Conservation (phyloP, 2,329 filamentous ascomycete genomes). For the Fusarium chaquense region DNA sequence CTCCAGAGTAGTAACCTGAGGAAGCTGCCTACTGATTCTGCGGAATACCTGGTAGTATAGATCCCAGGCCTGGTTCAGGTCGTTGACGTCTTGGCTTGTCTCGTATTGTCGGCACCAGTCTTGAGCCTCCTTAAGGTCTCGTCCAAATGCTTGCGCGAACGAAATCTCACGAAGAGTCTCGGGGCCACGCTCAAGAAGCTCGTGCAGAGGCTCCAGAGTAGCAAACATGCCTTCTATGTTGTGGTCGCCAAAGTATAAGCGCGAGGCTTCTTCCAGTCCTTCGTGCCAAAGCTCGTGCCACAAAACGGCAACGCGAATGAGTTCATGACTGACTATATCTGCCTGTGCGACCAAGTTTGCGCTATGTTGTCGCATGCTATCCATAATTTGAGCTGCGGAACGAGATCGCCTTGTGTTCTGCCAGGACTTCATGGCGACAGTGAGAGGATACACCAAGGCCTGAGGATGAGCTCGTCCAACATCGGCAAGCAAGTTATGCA, state of each 20-base stretch:
- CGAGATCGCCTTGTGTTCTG: slow-evolving; percentile 85
- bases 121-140: slow-evolving; percentile 92
- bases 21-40: slow-evolving; percentile 91
- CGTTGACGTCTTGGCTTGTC: slow-evolving; percentile 87
- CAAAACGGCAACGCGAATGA: slow-evolving; percentile 94
- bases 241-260: slow-evolving; percentile 96
- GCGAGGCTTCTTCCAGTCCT: slow-evolving; percentile 93
- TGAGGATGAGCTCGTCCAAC: slow-evolving; percentile 96
- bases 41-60: slow-evolving; percentile 99
- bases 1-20: slow-evolving; percentile 91
- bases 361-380: slow-evolving; percentile 96
- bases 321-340: slow-evolving; percentile 92
- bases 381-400: slow-evolving; percentile 94
- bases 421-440: slow-evolving; percentile 95
- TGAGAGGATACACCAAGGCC: slow-evolving; percentile 95
- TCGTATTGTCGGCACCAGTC: slow-evolving; percentile 97
- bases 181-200: slow-evolving; percentile 88
- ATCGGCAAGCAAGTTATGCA: slow-evolving; percentile 91
- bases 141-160: slow-evolving; percentile 96
- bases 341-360: slow-evolving; percentile 93
- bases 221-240: slow-evolving; percentile 98
- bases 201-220: slow-evolving; percentile 89
- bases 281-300: slow-evolving; percentile 99
- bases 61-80: slow-evolving; percentile 98
- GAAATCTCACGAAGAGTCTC: slow-evolving; percentile 96